Base-by-base conservation (phyloP, 169 alveolate genomes). In the Plasmodium vivax region DNA sequence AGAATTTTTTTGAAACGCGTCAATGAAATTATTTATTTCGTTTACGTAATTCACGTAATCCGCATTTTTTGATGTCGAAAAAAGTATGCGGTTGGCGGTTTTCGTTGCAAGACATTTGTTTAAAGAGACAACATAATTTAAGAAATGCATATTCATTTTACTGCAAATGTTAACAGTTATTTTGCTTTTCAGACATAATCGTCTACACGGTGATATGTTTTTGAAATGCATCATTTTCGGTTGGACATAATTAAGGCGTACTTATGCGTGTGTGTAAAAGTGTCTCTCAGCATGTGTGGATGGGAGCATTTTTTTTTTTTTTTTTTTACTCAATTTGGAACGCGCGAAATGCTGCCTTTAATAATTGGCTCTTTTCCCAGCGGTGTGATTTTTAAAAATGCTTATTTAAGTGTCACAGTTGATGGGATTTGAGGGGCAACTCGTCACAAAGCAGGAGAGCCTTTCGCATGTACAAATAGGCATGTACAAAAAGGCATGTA, bases 21-120 rank as follows among this genome's bases (percentile, higher is more conserved):
- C 91, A 80, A 88, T 77, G 72, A 62, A 88, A 58, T 58, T 80
- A 68, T 80, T 88, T 88, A 88, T 88, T 79, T 88, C 91, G 38
- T 88, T 88, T 38, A 88, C 73, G 82, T 73, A 79, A 80, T 88
- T 88, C 45, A 88, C 51, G 41, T 88, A 88, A 88, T 88, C 94
- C 4, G 83, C 47, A 51, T 88, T 88, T 58, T 77, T 77, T 88
- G 88, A 38, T 34, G 83, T 79, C 8, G 80, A 79, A 88, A 88
- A 88, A 62, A 8, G 82, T 34, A 36, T 51, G 32, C 75, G 36
- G 43, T 41, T 77, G 19, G 73, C 34, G 32, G 9, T 81, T 80
- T 88, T 80, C 30, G 34, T 58, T 34, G 74, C 73, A 23, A 73
- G 32, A 88, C 58, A 80, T 88, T 88, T 88, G 80, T 88, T 88